Base-by-base conservation (phyloP, 129 eudicot species). In the Pseudognaphalium luteoalbum region DNA sequence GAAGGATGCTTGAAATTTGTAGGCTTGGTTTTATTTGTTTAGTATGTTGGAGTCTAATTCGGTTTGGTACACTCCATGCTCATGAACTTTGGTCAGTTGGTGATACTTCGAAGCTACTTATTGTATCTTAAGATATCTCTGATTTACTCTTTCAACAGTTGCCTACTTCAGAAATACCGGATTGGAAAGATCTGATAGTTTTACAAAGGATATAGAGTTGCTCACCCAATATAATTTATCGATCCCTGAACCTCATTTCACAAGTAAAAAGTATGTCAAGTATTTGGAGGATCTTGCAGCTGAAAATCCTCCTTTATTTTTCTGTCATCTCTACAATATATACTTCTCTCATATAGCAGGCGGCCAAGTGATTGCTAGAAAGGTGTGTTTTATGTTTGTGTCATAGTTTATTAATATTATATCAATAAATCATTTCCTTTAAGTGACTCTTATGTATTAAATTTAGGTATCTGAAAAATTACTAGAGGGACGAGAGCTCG, bases 271-370 rank as follows among this genome's bases (percentile, higher is more conserved):
- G 65, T 80, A 80, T 32, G 80, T 66, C 4, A 74, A 67, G 70
- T 74, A 80, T 80, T 59, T 80, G 42, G 83, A 80, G 35, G 71
- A 80, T 41, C 65, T 80, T 57, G 83, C 83, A 56, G 78, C 52
- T 1, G 54, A 80, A 28, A 80, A 59, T 58, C 76, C 80, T 15
- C 83, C 83, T 41, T 68, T 68, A 39, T 80, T 78, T 73, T 89
- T 94, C 81, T 71, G 83, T 81, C 98, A 94, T 80, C 88, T 94
- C 82, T 94, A 94, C 86, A 91, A 87, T 71, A 85, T 94, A 20
- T 91, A 94, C 85, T 94, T 94, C 71, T 96, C 80, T 30, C 80
- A 68, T 56, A 68, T 68, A 19, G 72, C 80, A 50, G 80, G 80
- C 30, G 80, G 77, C 21, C 80, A 76, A 51, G 80, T 76, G 22